phyloP scores from a whole-genome alignment of 495 filamentous ascomycete genomes.

The Penicillium herquei region DNA sequence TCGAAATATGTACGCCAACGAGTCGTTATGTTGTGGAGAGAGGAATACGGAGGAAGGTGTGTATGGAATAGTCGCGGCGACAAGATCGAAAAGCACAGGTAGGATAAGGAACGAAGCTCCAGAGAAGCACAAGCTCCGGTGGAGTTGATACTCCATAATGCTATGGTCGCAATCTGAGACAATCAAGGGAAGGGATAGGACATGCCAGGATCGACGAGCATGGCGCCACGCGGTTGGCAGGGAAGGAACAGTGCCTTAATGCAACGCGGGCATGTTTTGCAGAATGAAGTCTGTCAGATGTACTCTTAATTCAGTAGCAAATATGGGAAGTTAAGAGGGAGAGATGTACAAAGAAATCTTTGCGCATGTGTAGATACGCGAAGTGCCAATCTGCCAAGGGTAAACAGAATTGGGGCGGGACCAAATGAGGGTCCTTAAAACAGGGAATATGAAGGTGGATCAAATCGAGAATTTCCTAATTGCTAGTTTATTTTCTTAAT shows the following conservation, averaged over 20 bases:
- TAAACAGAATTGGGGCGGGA: slow-evolving; percentile 1
- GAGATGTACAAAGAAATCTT: not conserved
- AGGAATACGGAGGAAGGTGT: slow-evolving; percentile 67
- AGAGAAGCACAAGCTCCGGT: slow-evolving; percentile 15
- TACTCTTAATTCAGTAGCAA: not conserved
- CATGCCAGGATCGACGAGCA: slow-evolving; percentile 33
- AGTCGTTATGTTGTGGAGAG: slow-evolving; percentile 47
- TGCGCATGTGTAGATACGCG: not conserved
- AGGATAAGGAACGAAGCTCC: slow-evolving; percentile 17
- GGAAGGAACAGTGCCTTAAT: slow-evolving; percentile 8
- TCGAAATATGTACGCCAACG: slow-evolving; percentile 60
- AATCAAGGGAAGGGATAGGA: slow-evolving; percentile 18
- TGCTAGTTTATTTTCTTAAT: slow-evolving; percentile 1
- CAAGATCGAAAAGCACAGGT: slow-evolving; percentile 13
- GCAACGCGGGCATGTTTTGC: not conserved
- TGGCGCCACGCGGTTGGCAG: slow-evolving; percentile 27
- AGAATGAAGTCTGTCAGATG: not conserved
- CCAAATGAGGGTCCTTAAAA: too few species aligned
- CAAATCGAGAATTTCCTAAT: too few species aligned
- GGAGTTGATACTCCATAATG: slow-evolving; percentile 22
- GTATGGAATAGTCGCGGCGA: slow-evolving; percentile 61
- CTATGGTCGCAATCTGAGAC: slow-evolving; percentile 26
- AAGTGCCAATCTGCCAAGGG: not conserved
- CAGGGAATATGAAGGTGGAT: too few species aligned
- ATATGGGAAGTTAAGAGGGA: not conserved